Evolutionary conservation across 139 green algal genomes (phyloP), one percentile per base, ranked within the genome.

Genomic region (Volvox reticuliferus): DNA sequence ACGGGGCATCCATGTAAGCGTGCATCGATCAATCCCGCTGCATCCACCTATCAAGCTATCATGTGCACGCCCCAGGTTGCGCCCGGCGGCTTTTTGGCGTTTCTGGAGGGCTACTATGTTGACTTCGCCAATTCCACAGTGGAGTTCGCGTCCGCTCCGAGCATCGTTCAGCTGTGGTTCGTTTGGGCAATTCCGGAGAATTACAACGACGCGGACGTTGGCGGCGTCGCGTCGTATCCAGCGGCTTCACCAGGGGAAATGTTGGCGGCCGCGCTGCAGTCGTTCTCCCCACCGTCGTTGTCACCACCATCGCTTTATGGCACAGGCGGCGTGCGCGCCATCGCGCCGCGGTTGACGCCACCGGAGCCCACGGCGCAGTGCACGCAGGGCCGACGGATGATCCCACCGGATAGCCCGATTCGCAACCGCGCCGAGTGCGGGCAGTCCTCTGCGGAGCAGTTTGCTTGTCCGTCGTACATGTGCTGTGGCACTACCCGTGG

Each of bases 401-500:
- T 90, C 20, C 86, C 86, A 24, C 36, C 86, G 2, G 32, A 44
- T 1, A 26, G 35, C 65, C 19, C 18, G 19, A 30, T 50, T 30
- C 84, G 84, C 9, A 65, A 3, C 24, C 30, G 86, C 1, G 50
- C 86, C 0, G 86, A 90, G 73, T 90, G 86, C 73, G 86, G 86
- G 50, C 50, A 62, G 30, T 77, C 67, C 20, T 82, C 36, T 50
- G 3, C 12, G 20, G 71, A 90, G 55, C n/a, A 65, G 28, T 90
- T 75, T 44, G 71, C 86, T 19, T 90, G 86, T 67, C 86, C 86
- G 37, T 77, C 44, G n/a, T 77, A 84, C 50, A 83, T 90, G 73
- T 90, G 86, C 73, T 90, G 86, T 55, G 86, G 86, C 50, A 62
- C 86, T 1, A 76, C 86, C 14, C 71, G 86, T 16, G 86, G 86